phyloP scores from a whole-genome alignment of 1,284 basidiomycete species.

The Sporisorium iseilematis-ciliati region DNA sequence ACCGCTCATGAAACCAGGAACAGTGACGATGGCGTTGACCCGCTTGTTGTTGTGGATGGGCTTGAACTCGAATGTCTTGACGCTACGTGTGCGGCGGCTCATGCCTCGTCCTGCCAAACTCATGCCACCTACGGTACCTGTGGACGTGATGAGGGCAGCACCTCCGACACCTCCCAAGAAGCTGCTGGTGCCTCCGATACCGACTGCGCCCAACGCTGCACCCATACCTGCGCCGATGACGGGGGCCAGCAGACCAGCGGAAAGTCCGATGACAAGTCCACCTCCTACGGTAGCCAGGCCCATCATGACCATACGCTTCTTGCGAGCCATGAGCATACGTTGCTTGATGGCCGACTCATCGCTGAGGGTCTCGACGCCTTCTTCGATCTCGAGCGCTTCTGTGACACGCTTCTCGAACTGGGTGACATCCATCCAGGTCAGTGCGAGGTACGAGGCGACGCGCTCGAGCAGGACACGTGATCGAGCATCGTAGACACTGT shows the following conservation, averaged over 20 bases:
- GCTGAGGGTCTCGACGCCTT: constrained; percentile 62
- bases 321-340: constrained; percentile 54
- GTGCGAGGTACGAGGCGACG: constrained; percentile 61
- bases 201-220: constrained; percentile 66
- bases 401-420: constrained; percentile 69
- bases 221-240: constrained; percentile 69
- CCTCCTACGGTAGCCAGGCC: constrained; percentile 68
- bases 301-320: constrained; percentile 67
- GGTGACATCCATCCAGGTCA: constrained; percentile 69
- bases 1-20: constrained; percentile 67
- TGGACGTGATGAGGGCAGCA: constrained; percentile 68
- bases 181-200: constrained; percentile 64
- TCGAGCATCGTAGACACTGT: constrained; percentile 68
- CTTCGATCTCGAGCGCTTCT: constrained; percentile 68
- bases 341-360: constrained; percentile 54
- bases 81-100: constrained; percentile 64
- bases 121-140: constrained; percentile 65
- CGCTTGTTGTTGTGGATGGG: constrained; percentile 70
- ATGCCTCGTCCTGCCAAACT: constrained; percentile 66
- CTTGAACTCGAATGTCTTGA: constrained; percentile 68
- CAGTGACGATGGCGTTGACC: constrained; percentile 66
- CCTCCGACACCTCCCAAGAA: constrained; percentile 68
- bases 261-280: constrained; percentile 68
- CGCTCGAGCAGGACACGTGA: constrained; percentile 67
- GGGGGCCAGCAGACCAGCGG: constrained; percentile 66